phyloP scores from a whole-genome alignment of 148 eudicot genomes.

The Chenopodium album region DNA sequence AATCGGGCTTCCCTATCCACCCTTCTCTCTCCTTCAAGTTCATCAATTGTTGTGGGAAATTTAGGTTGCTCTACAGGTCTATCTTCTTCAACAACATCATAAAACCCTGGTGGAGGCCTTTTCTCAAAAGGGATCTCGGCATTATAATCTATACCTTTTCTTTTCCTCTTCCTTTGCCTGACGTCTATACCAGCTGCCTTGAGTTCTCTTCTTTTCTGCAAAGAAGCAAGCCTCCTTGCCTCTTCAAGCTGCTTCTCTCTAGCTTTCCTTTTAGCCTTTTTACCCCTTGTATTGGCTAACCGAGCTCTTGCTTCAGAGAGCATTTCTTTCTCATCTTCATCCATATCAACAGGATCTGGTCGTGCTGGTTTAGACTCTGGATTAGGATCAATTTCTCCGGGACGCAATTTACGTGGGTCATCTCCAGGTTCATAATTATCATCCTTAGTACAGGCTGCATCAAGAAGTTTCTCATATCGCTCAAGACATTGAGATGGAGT shows the following conservation, averaged over 20 bases:
- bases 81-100: conserved; percentile 78
- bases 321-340: conserved; percentile 99
- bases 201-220: conserved; percentile 96
- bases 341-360: conserved; percentile 99
- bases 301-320: conserved; percentile 98
- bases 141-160: conserved; percentile 94
- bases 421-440: conserved; percentile 91
- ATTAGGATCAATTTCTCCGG: conserved; percentile 98
- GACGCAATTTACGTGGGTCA: conserved; percentile 92
- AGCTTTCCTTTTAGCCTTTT: conserved; percentile 98
- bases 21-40: conserved; percentile 95
- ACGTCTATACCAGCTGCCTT: conserved; percentile 97
- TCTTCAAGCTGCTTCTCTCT: conserved; percentile 99
- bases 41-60: conserved; percentile 92
- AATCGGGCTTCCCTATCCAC: conserved; percentile 87
- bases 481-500: conserved; percentile 99
- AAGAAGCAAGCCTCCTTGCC: conserved; percentile 97
- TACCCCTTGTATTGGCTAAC: conserved; percentile 92
- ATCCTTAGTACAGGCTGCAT: conserved; percentile 95
- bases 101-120: conserved; percentile 94
- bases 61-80: conserved; percentile 71
- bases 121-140: conserved; percentile 98
- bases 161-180: conserved; percentile 84
- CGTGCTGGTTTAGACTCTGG: conserved; percentile 99
- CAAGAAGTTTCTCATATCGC: conserved; percentile 94